A percentile compares a stretch with the other conserved stretches of the same genome.
Evolutionary conservation across 1,284 basidiomycete species (phyloP).

Genomic region (Naganishia albida): DNA sequence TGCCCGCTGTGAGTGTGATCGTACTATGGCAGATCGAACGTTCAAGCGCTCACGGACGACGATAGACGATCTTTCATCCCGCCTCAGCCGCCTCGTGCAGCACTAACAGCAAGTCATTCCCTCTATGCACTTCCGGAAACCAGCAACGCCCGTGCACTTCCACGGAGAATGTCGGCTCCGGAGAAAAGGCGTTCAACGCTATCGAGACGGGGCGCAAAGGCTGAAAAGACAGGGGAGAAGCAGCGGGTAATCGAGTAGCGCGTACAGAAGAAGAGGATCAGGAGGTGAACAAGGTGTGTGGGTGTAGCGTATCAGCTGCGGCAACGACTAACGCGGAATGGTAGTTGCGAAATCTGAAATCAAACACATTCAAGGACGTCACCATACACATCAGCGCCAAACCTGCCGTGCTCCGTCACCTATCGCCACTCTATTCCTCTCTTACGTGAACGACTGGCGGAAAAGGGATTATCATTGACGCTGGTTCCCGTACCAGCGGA

Average conservation of each 20-base stretch:
- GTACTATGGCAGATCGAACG: neutral
- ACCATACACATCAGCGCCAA: slow-evolving; percentile 49
- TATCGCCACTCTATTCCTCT: slow-evolving; percentile 48
- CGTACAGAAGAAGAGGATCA: slow-evolving; percentile 45
- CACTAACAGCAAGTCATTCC: neutral
- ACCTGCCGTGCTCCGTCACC: slow-evolving; percentile 43
- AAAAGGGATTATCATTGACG: slow-evolving; percentile 42
- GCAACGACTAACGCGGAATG: neutral
- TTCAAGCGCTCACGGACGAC: slow-evolving; percentile 21
- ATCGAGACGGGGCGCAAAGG: slow-evolving; percentile 38
- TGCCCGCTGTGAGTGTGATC: too few relatives aligned
- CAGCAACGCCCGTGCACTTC: too few relatives aligned
- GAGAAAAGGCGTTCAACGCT: slow-evolving; percentile 36
- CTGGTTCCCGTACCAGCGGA: neutral
- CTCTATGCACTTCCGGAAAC: slow-evolving; percentile 1
- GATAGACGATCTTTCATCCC: slow-evolving; percentile 1
- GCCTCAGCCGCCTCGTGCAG: neutral
- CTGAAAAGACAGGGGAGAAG: slow-evolving; percentile 42
- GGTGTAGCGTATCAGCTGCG: too few relatives aligned
- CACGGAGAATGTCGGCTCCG: slow-evolving; percentile 33
- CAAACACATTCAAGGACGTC: slow-evolving; percentile 50
- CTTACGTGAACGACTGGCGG: slow-evolving; percentile 42
- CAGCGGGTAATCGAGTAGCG: slow-evolving; percentile 46
- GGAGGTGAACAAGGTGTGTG: slow-evolving; percentile 45
- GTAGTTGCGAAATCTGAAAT: slow-evolving; percentile 48